Evolutionary conservation across 208 protist genomes (phyloP), one percentile per base, ranked within the genome.

Genomic region (Leishmania gerbilli): DNA sequence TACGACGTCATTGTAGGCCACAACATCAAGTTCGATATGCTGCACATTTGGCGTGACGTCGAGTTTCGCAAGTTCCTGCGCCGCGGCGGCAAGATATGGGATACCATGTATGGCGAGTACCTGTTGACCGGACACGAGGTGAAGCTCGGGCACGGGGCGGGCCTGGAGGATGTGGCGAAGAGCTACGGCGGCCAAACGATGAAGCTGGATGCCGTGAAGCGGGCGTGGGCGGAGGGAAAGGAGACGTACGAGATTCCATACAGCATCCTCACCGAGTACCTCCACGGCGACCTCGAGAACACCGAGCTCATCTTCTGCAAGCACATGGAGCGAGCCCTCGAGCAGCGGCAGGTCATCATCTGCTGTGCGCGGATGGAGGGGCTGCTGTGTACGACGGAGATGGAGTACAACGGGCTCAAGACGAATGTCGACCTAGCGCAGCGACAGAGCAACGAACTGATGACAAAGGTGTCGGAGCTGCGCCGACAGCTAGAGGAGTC

Each of bases 71-170:
- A 86, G 64, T 98, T 98, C 80, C 83, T 98, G 27, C 82, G 80
- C 31, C 88, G 94, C 7, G 96, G 96, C 56, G 96, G 96, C 15
- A 93, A 92, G 72, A 94, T 98, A 15, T 98, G 96, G 95, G 96
- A 98, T 81, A 98, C 96, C 53, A 98, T 98, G 96, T 98, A 98
- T 86, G 95, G 86, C 37, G 95, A 98, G 88, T 98, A 98, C 81
- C 86, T 98, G 37, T 83, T 98, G 37, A 95, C 88, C 21, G 96
- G 96, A 11, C 96, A 98, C 68, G 93, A 96, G 68, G 87, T 97
- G 53, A 93, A 91, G 83, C 87, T 98, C 11, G 94, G 95, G 45
- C 86, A 91, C 74, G 92, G 95, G 64, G 93, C 93, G 27, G 92
- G 94, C 68, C 84, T 98, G 34, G 94, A 98, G 85, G 92, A 97